These are phyloP conservation scores for Rhizopogon vesiculosus DNA, from an alignment of 768 basidiomycete species.

Conservation along the genomic window DNA sequence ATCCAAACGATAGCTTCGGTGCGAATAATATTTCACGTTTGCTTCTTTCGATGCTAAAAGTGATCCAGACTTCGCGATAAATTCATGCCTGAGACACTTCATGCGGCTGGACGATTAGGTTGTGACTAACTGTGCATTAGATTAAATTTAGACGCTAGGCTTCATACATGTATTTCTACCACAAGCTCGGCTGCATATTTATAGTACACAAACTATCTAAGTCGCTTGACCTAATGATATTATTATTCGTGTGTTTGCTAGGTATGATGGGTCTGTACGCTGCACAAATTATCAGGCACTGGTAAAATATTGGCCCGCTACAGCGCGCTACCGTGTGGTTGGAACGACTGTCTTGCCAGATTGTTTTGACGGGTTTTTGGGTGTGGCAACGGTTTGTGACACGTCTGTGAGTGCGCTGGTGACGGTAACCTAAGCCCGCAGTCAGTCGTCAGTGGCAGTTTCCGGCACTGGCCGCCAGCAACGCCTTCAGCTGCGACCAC, in stretches of 20 bases:
- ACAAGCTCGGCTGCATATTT: neutral
- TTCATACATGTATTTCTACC: neutral
- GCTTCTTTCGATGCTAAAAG: neutral
- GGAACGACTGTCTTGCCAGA: no score
- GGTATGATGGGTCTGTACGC: neutral
- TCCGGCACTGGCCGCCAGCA: no score
- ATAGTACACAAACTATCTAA: neutral
- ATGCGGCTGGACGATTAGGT: constrained; percentile 21
- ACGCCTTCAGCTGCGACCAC: neutral
- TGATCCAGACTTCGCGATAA: constrained; percentile 18
- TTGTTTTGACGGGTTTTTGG: no score
- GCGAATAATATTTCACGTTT: constrained; percentile 15
- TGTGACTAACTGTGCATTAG: neutral
- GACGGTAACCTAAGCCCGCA: neutral
- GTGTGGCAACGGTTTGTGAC: no score
- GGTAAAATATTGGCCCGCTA: no score
- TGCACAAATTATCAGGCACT: neutral
- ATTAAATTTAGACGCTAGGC: neutral
- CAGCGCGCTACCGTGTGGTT: no score
- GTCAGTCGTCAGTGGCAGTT: neutral
- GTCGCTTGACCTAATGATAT: neutral
- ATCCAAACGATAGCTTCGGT: constrained; percentile 71
- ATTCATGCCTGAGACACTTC: constrained; percentile 25
- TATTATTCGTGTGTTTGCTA: no score
- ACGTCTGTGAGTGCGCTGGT: no score